Base-by-base conservation (phyloP, 805 yeast genomes). In the Maudiozyma saulgeensis region DNA sequence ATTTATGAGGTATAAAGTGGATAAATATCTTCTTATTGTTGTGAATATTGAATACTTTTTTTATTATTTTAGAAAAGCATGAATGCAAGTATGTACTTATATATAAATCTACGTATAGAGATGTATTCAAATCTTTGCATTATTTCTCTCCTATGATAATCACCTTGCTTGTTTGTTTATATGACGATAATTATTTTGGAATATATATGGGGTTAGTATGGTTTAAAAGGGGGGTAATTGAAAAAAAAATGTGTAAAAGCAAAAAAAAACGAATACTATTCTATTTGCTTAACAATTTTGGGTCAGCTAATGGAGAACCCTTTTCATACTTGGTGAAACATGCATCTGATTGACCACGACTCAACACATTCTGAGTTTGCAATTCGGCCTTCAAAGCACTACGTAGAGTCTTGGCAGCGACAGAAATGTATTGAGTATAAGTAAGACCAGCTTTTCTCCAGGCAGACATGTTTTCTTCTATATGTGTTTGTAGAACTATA, bases 331-430 rank as follows among this genome's bases (percentile, higher is more conserved):
- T 78, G 68, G 83, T 80, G 56, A 76, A 83, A 68, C 79, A 80
- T 60, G 81, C 85, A 64, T 91, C 98, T 55, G 85, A 70, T 63
- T 70, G 56, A 59, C 82, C 82, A 76, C 95, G 86, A 68, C 76
- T 79, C 63, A 80, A 79, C 43, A 72, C 74, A 57, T 84, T 84
- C 53, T 75, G 78, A 55, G 79, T 84, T 69, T 84, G 86, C 66
- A 80, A 69, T 64, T 90, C 96, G 56, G 89, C 81, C 77, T 91
- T 91, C 68, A 91, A 80, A 47, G 96, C 83, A 62, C 77, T 75
- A 76, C 97, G 88, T 60, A 88, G 80, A 54, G 95, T 79, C 68
- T 81, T 81, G 65, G 96, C 96, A 64, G 96, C 87, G 66, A 91
- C 78, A 58, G 96, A 80, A 70, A 90, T 77, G 73, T 91, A 91